Percentiles rank a stretch among this genome's conserved stretches.
phyloP scores from a whole-genome alignment of 768 basidiomycete genomes.

The Filobasidium wieringae region DNA sequence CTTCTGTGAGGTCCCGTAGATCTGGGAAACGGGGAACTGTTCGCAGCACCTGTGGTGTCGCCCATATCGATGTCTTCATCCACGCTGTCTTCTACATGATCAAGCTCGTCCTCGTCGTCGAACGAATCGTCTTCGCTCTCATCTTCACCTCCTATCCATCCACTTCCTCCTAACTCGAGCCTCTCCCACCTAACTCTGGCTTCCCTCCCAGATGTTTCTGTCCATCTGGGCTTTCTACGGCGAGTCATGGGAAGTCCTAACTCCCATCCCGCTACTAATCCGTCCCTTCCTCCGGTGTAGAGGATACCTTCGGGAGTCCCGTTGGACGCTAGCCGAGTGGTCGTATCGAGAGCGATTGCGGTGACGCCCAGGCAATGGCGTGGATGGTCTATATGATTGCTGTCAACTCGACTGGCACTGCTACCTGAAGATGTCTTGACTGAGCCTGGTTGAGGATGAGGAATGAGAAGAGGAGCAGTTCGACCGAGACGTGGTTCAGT shows the following conservation, averaged over 20 bases:
- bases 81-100: slow-evolving; percentile 15
- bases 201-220: slow-evolving; percentile 14
- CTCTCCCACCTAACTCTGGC: slow-evolving; percentile 39
- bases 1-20: neutral
- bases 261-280: slow-evolving; percentile 78
- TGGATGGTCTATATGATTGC: slow-evolving; percentile 44
- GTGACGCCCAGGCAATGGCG: slow-evolving; percentile 76
- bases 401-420: neutral
- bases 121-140: slow-evolving; percentile 54
- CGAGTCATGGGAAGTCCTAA: slow-evolving; percentile 55
- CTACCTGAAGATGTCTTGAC: slow-evolving; percentile 23
- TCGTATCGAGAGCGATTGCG: slow-evolving; percentile 73
- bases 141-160: slow-evolving; percentile 50
- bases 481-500: slow-evolving; percentile 55
- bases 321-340: slow-evolving; percentile 62
- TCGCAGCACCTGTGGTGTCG: too few species aligned
- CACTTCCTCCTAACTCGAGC: slow-evolving; percentile 82
- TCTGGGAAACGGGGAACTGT: too few species aligned
- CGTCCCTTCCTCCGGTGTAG: slow-evolving; percentile 82
- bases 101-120: slow-evolving; percentile 43
- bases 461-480: slow-evolving; percentile 56
- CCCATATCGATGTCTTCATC: too few species aligned
- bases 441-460: slow-evolving; percentile 27
- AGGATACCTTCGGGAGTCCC: slow-evolving; percentile 65
- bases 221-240: slow-evolving; percentile 35